Conservation (phyloP, 208 protist species). For the Trichomonas tenax region DNA sequence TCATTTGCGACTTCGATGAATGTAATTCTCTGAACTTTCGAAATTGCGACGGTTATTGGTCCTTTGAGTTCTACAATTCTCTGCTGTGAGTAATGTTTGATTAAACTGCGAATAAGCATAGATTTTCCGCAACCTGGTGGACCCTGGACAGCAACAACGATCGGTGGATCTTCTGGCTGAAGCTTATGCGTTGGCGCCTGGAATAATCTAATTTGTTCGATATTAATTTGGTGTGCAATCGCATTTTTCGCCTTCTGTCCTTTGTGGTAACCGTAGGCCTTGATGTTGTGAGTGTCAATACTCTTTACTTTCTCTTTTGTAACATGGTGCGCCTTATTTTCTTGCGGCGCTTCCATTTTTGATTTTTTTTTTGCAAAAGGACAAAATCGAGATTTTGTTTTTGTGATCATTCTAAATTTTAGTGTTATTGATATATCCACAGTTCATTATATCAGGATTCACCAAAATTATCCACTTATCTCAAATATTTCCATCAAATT, state of each 20-base stretch:
- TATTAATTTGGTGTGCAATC: constrained; percentile 12
- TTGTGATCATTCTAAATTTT: too few species aligned
- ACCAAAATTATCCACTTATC: too few species aligned
- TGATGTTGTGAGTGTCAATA: neutral
- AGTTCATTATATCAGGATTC: too few species aligned
- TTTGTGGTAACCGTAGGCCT: neutral
- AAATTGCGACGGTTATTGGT: constrained; percentile 85
- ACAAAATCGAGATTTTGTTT: neutral
- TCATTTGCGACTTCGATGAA: constrained; percentile 94
- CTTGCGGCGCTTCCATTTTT: neutral
- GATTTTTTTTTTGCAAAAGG: neutral
- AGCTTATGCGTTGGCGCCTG: neutral
- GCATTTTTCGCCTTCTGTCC: neutral
- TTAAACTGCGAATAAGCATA: constrained; percentile 48
- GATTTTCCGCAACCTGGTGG: constrained; percentile 27
- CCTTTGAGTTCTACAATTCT: constrained; percentile 73
- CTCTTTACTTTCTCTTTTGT: neutral
- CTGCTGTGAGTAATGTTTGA: constrained; percentile 88
- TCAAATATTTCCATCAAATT: too few species aligned
- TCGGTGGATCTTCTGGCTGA: constrained; percentile 5
- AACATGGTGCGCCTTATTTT: neutral
- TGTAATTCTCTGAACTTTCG: constrained; percentile 76
- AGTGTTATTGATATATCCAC: too few species aligned
- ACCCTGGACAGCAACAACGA: constrained; percentile 27
- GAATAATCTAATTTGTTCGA: neutral